Evolutionary conservation across 1,284 basidiomycete species (phyloP).

Genomic region (Chalciporus sp.): DNA sequence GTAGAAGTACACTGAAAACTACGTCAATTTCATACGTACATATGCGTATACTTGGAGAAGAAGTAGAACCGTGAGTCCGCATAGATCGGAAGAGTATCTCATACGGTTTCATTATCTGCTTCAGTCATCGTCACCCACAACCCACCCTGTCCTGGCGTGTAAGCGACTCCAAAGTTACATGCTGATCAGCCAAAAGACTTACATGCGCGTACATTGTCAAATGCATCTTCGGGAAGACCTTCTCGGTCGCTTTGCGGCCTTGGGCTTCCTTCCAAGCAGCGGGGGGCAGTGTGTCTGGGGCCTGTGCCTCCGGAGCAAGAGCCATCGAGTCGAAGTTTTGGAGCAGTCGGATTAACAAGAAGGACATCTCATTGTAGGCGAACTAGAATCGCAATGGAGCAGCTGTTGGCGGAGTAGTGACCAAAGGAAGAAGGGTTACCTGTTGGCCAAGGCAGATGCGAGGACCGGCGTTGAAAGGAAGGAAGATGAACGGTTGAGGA

Average conservation of each 20-base stretch:
- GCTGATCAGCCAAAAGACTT: slow-evolving; percentile 5
- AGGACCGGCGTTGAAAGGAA: slow-evolving; percentile 53
- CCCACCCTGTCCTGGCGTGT: slow-evolving; percentile 18
- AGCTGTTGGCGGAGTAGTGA: slow-evolving; percentile 4
- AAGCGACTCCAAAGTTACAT: neutral
- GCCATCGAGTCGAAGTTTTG: slow-evolving; percentile 40
- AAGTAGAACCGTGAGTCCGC: neutral
- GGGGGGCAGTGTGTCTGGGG: slow-evolving; percentile 35
- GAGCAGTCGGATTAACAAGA: slow-evolving; percentile 46
- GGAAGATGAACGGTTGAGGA: slow-evolving; percentile 42
- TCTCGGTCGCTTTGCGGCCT: slow-evolving; percentile 41
- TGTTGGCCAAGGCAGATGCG: slow-evolving; percentile 51
- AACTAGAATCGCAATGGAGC: slow-evolving; percentile 33
- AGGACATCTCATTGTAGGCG: slow-evolving; percentile 49
- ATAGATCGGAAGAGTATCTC: neutral
- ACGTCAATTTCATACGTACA: neutral
- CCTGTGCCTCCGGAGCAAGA: slow-evolving; percentile 40
- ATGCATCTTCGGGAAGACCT: slow-evolving; percentile 38
- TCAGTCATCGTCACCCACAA: slow-evolving; percentile 32
- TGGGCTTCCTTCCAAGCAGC: slow-evolving; percentile 32
- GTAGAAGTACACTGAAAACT: too few species aligned
- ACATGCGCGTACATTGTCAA: slow-evolving; percentile 43
- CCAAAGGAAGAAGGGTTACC: slow-evolving; percentile 17
- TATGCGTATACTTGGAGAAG: neutral
- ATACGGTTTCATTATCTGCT: slow-evolving; percentile 12